Evolutionary conservation across 139 green algal species (phyloP).

Genomic region (Coccomyxa sp.): DNA sequence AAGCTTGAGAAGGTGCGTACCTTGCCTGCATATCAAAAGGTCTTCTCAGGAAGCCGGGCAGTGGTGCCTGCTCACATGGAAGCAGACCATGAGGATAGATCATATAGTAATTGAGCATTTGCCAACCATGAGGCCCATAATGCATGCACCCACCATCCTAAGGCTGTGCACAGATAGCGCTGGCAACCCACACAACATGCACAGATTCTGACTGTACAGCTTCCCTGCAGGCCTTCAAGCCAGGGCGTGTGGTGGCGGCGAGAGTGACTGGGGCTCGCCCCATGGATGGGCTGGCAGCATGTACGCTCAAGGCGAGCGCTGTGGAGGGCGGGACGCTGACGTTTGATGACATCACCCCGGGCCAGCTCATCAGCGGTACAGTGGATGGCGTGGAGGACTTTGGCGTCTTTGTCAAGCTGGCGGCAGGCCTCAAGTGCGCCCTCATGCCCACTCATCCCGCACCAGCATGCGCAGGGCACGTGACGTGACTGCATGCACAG

Average conservation of each 20-base stretch:
- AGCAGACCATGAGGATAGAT: no score
- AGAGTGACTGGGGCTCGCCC: constrained; percentile 79
- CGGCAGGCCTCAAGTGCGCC: constrained; percentile 40
- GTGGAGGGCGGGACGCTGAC: constrained; percentile 34
- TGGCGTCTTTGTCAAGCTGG: constrained; percentile 55
- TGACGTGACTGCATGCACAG: no score
- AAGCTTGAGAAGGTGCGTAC: constrained; percentile 47
- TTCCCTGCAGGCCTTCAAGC: constrained; percentile 22
- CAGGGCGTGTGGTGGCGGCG: constrained; percentile 47
- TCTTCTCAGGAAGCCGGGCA: background rate
- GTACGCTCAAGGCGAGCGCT: constrained; percentile 54
- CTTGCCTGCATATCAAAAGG: background rate
- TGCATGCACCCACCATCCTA: no score
- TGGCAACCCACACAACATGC: no score
- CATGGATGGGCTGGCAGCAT: constrained; percentile 75
- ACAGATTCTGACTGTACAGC: no score
- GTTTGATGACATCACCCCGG: constrained; percentile 25
- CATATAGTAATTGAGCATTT: no score
- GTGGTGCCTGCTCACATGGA: no score
- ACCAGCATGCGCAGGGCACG: no score
- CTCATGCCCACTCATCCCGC: background rate
- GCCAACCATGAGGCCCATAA: no score
- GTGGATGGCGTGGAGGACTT: constrained; percentile 50
- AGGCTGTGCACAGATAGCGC: no score
- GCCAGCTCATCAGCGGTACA: constrained; percentile 46